Conservation (phyloP, 164 flowering plant species). For the Aristolochia californica region DNA sequence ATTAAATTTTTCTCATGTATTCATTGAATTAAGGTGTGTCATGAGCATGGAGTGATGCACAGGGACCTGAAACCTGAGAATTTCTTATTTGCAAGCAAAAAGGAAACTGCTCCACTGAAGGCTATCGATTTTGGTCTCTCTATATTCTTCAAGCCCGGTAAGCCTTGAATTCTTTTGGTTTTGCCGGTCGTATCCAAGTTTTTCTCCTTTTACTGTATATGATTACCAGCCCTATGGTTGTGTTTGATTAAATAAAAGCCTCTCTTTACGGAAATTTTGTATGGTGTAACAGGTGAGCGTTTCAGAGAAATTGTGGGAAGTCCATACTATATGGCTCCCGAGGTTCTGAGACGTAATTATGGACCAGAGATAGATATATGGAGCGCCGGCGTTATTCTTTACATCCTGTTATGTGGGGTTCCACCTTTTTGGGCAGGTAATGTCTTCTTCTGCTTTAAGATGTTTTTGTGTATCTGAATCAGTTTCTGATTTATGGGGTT, state of each 20-base stretch:
- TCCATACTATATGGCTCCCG: slow-evolving; percentile 91
- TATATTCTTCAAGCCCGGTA: slow-evolving; percentile 53
- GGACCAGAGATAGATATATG: slow-evolving; percentile 75
- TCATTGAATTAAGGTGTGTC: slow-evolving; percentile 23
- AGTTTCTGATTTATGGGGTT: not conserved
- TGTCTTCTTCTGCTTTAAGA: too few relatives aligned
- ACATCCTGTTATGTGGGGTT: slow-evolving; percentile 75
- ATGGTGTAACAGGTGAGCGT: slow-evolving; percentile 35
- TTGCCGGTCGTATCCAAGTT: too few relatives aligned
- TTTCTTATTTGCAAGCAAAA: slow-evolving; percentile 37
- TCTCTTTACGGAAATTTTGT: not conserved
- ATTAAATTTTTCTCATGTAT: not conserved
- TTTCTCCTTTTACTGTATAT: too few relatives aligned
- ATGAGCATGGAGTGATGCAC: slow-evolving; percentile 57
- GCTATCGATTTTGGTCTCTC: slow-evolving; percentile 76
- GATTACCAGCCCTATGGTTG: not conserved
- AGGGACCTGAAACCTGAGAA: slow-evolving; percentile 70
- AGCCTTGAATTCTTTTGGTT: not conserved
- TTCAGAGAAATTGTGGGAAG: slow-evolving; percentile 84
- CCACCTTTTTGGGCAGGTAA: slow-evolving; percentile 95
- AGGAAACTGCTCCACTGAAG: slow-evolving; percentile 34
- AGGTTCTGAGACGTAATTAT: slow-evolving; percentile 61
- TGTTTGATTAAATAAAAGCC: not conserved
- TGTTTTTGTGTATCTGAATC: too few relatives aligned
- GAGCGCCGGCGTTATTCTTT: slow-evolving; percentile 82